Base-by-base conservation (phyloP, 345 rosid species). In the Rhizophora mangle region DNA sequence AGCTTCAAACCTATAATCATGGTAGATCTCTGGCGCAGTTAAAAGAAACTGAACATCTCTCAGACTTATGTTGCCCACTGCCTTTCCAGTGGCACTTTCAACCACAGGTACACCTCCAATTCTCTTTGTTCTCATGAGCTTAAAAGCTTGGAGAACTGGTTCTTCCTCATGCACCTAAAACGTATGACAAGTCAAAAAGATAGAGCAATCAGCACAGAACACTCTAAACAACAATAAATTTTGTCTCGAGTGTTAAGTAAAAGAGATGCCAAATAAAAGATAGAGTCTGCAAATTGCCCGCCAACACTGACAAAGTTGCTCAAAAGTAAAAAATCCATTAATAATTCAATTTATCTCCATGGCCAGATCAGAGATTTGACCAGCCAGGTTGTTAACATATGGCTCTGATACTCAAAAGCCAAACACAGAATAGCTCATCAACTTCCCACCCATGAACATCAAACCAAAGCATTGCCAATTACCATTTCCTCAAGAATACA, bases 71-170 rank as follows among this genome's bases (percentile, higher is more conserved):
- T 92, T 96, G 34, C 97, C 99, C 36, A 92, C 74, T 32, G 98
- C 88, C 82, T 84, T 92, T 34, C 64, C 75, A 18, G 88, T 89
- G 15, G 79, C 81, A 16, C 74, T 68, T 49, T 85, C 90, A 51
- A 92, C 69, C 10, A 95, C 92, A 6, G 97, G 99, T 62, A 95
- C 62, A 13, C 94, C 99, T 68, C 98, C 98, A 26, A 92, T 72
- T 70, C 80, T 82, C 73, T 70, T 82, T 83, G 86, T 88, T 81
- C 98, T 83, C 99, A 92, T 90, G 69, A 92, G 72, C 84, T 92
- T 92, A 71, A 95, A 95, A 16, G 92, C 99, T 77, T 92, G 97
- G 66, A 95, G 95, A 81, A 95, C 99, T n/a, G 99, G 97, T 69
- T 95, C 98, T 47, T 92, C 85, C 67, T 89, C 98, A 1, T 88